These are phyloP conservation scores for Ogataea methylovora DNA, from an alignment of 805 yeast species.

Conservation along the genomic window DNA sequence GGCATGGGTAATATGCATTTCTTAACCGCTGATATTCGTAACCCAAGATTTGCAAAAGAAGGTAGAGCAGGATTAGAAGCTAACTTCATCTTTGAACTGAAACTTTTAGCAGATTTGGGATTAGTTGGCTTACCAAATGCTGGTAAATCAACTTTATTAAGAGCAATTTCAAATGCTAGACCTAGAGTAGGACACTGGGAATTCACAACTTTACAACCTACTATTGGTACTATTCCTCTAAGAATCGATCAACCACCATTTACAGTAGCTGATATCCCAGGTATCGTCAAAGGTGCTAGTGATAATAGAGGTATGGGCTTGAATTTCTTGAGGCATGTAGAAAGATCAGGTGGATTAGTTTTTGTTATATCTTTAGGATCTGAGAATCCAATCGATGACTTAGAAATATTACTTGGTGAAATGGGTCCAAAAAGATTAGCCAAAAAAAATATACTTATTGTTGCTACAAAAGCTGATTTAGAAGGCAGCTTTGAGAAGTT, in stretches of 20 bases:
- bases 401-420: slow-evolving; percentile 57
- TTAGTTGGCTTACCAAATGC: slow-evolving; percentile 95
- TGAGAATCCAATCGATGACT: slow-evolving; percentile 56
- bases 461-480: slow-evolving; percentile 93
- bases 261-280: slow-evolving; percentile 97
- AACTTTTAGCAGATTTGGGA: slow-evolving; percentile 87
- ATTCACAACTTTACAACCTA: slow-evolving; percentile 89
- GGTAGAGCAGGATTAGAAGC: slow-evolving; percentile 69
- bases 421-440: slow-evolving; percentile 57
- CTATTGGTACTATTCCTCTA: slow-evolving; percentile 76
- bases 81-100: slow-evolving; percentile 72
- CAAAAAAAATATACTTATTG: slow-evolving; percentile 61
- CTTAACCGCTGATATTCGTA: slow-evolving; percentile 71
- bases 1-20: slow-evolving; percentile 98
- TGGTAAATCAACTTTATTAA: slow-evolving; percentile 83
- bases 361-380: slow-evolving; percentile 78
- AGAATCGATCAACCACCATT: slow-evolving; percentile 62
- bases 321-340: slow-evolving; percentile 87
- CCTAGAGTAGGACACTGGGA: slow-evolving; percentile 97
- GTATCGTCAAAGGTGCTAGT: slow-evolving; percentile 84
- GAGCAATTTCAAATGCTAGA: slow-evolving; percentile 82
- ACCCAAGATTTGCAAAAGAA: slow-evolving; percentile 79
- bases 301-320: slow-evolving; percentile 87
- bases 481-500: slow-evolving; percentile 45
- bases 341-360: slow-evolving; percentile 82